Conservation (phyloP, 75 land plant genomes). For the Selaginella tamariscina region DNA sequence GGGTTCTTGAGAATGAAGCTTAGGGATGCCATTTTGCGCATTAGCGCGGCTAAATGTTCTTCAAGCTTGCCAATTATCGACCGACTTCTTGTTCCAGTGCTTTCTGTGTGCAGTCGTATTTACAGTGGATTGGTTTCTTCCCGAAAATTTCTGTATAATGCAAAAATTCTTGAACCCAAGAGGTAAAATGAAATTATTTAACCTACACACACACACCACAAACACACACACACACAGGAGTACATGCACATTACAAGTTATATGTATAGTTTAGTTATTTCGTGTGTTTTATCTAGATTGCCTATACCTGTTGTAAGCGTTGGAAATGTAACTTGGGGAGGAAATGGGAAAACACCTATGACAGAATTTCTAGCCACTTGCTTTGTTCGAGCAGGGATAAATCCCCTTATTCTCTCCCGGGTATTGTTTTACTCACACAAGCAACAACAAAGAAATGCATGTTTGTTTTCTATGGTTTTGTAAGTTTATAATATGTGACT, state of each 20-base stretch:
- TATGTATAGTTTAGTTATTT: not conserved
- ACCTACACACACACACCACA: too few relatives aligned
- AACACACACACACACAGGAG: too few relatives aligned
- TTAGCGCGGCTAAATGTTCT: not conserved
- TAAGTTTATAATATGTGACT: constrained; percentile 4
- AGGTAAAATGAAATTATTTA: not conserved
- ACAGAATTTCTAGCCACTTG: constrained; percentile 52
- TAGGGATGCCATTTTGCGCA: not conserved
- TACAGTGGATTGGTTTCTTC: not conserved
- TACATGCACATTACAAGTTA: too few relatives aligned
- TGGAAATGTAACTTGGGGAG: constrained; percentile 99
- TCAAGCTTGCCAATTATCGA: not conserved
- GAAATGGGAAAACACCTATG: constrained; percentile 98
- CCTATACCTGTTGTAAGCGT: constrained; percentile 90
- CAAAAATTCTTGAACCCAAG: not conserved
- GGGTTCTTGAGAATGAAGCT: too few relatives aligned
- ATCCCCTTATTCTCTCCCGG: constrained; percentile 77
- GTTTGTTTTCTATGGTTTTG: not conserved
- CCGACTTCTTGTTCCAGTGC: not conserved
- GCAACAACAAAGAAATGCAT: not conserved
- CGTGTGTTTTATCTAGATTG: constrained; percentile 33
- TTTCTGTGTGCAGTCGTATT: not conserved
- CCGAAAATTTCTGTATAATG: not conserved
- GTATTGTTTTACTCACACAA: constrained; percentile 23
- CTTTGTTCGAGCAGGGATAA: constrained; percentile 36